Conservation (phyloP, 495 filamentous ascomycete species). For the Lasiosphaeriaceae sp. region DNA sequence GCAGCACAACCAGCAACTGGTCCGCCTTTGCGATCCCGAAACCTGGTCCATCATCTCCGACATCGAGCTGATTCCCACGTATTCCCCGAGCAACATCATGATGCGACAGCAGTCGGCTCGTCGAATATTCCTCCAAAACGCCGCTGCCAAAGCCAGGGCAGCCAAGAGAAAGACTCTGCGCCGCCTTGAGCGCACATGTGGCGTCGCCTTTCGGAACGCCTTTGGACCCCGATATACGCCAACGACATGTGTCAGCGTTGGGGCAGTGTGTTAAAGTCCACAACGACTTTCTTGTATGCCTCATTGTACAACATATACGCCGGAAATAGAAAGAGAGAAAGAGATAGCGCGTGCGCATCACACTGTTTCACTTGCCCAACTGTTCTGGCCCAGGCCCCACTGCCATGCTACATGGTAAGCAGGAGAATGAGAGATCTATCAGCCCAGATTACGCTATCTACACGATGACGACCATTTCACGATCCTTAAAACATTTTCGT, state of each 20-base stretch:
- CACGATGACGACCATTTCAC: too few species aligned
- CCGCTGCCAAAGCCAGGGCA: constrained; percentile 11
- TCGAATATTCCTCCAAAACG: constrained; percentile 9
- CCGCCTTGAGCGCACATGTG: constrained; percentile 11
- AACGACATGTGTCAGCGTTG: constrained; percentile 16
- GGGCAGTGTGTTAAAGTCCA: background rate
- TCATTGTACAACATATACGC: too few species aligned
- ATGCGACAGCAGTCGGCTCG: constrained; percentile 2
- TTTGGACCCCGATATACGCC: constrained; percentile 2
- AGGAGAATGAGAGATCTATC: too few species aligned
- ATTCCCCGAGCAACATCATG: constrained; percentile 15
- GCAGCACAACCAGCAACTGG: background rate
- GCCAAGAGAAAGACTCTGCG: constrained; percentile 13
- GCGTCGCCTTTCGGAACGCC: constrained; percentile 5
- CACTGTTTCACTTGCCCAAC: too few species aligned
- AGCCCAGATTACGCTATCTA: too few species aligned
- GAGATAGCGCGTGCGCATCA: too few species aligned
- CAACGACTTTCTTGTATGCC: too few species aligned
- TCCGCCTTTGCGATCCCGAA: constrained; percentile 14
- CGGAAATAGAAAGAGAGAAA: too few species aligned
- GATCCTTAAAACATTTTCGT: too few species aligned
- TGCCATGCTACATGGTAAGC: too few species aligned
- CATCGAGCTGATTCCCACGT: constrained; percentile 19
- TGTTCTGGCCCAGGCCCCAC: too few species aligned
- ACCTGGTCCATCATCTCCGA: constrained; percentile 20